These are phyloP conservation scores for Leccinellum luteum DNA, from an alignment of 768 basidiomycete species.

Conservation along the genomic window DNA sequence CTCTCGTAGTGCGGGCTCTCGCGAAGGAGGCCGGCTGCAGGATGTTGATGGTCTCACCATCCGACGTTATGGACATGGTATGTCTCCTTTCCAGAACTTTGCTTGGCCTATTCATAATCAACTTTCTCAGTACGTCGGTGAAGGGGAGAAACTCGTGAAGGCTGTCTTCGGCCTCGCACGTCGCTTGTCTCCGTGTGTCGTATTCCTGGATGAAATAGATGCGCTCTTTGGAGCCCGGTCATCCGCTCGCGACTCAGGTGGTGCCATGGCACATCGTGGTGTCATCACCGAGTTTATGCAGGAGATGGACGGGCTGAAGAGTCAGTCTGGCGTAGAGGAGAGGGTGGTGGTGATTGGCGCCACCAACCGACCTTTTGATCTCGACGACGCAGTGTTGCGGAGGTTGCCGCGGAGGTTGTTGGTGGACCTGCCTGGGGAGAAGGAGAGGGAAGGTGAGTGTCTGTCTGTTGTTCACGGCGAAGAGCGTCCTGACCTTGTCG, in stretches of 20 bases:
- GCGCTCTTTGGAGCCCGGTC: slow-evolving; percentile 86
- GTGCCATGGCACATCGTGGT: slow-evolving; percentile 80
- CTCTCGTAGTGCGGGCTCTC: slow-evolving; percentile 82
- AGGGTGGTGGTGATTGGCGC: slow-evolving; percentile 91
- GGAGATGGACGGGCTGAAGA: slow-evolving; percentile 92
- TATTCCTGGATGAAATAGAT: slow-evolving; percentile 95
- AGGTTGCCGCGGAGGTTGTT: slow-evolving; percentile 83
- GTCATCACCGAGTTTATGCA: slow-evolving; percentile 94
- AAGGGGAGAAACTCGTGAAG: slow-evolving; percentile 86
- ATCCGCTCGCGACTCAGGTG: slow-evolving; percentile 72
- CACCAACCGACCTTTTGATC: slow-evolving; percentile 87
- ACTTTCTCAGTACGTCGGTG: slow-evolving; percentile 69
- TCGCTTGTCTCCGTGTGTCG: slow-evolving; percentile 82
- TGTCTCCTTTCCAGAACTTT: slow-evolving; percentile 17
- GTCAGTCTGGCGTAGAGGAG: slow-evolving; percentile 54
- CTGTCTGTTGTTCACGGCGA: not conserved
- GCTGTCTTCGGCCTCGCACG: slow-evolving; percentile 88
- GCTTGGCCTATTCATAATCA: not conserved
- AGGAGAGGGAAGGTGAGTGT: slow-evolving; percentile 74
- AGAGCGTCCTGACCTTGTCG: not conserved
- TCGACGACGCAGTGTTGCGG: slow-evolving; percentile 89
- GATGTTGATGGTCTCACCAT: slow-evolving; percentile 88
- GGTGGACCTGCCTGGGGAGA: slow-evolving; percentile 85
- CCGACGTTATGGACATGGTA: slow-evolving; percentile 97
- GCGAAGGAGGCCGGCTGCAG: slow-evolving; percentile 92